These are phyloP conservation scores for Neonectria magnoliae DNA, from an alignment of 2,329 filamentous ascomycete genomes.

Conservation along the genomic window DNA sequence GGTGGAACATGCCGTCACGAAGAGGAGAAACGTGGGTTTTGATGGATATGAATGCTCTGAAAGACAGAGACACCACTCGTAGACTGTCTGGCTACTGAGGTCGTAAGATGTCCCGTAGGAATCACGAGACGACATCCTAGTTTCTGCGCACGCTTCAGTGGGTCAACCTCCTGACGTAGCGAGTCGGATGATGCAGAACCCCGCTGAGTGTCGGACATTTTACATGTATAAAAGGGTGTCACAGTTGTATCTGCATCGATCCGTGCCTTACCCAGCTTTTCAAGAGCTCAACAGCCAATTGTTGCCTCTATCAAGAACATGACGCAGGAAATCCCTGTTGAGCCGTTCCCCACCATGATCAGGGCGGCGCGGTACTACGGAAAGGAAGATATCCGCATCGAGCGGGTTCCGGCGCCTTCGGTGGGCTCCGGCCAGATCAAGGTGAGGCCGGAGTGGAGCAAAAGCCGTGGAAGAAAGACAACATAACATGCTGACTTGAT, in stretches of 20 bases:
- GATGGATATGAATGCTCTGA: neutral
- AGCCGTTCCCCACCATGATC: neutral
- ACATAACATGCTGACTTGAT: neutral
- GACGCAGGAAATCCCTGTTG: neutral
- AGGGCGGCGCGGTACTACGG: neutral
- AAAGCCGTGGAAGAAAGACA: neutral
- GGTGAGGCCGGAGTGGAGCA: neutral
- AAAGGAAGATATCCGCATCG: neutral
- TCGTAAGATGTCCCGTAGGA: neutral
- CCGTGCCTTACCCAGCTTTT: neutral
- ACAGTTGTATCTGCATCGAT: neutral
- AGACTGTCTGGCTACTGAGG: neutral
- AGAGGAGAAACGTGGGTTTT: neutral
- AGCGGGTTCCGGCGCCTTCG: neutral
- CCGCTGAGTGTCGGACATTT: neutral
- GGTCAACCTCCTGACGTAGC: neutral
- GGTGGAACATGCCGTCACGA: neutral
- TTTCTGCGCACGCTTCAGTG: neutral
- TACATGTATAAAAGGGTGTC: neutral
- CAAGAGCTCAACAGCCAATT: neutral
- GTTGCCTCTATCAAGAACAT: neutral
- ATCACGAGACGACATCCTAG: neutral
- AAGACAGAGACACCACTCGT: too few relatives aligned
- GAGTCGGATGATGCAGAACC: conserved; percentile 21
- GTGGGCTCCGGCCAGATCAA: neutral